A percentile compares a stretch with the other conserved stretches of the same genome.
Conservation (phyloP, 768 basidiomycete genomes). For the Rhodotorula babjevae region DNA sequence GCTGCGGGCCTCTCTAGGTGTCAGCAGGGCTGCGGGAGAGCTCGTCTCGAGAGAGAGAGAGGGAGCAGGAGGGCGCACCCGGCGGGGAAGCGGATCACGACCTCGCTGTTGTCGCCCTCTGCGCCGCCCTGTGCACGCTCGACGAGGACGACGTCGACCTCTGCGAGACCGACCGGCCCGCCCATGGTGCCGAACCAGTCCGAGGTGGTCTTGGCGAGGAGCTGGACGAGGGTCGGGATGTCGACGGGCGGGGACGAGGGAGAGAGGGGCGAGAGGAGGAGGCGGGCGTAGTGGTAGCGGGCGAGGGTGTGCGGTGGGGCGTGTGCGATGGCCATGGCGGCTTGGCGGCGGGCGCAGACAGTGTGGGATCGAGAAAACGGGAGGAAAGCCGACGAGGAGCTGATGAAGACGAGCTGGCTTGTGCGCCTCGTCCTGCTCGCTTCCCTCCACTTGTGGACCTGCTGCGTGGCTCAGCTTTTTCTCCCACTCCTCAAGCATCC, state of each 20-base stretch:
- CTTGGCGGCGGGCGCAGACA: too few species aligned
- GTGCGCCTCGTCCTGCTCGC: too few species aligned
- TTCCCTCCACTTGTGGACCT: too few species aligned
- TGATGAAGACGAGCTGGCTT: too few species aligned
- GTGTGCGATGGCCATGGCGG: neutral
- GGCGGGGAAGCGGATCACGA: slow-evolving; percentile 18
- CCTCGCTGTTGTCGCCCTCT: neutral
- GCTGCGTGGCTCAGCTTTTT: too few species aligned
- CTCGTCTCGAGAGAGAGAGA: neutral
- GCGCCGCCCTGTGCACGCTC: neutral
- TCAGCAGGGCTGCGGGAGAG: too few species aligned
- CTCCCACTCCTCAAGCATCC: too few species aligned
- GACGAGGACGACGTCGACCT: neutral
- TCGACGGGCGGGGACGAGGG: neutral
- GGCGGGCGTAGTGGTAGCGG: slow-evolving; percentile 18
- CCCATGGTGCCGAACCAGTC: slow-evolving; percentile 23
- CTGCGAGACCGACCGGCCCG: slow-evolving; percentile 12
- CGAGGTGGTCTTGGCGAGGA: neutral
- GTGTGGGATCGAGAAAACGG: too few species aligned
- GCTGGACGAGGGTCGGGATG: neutral
- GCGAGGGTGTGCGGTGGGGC: neutral
- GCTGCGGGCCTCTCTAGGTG: slow-evolving; percentile 1
- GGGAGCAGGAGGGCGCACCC: slow-evolving; percentile 3
- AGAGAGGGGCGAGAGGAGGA: slow-evolving; percentile 5
- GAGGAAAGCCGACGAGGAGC: neutral